A percentile compares a stretch with the other conserved stretches of the same genome.
Evolutionary conservation across 257 asterid genomes (phyloP).

Genomic region (Linderniella brevidens): DNA sequence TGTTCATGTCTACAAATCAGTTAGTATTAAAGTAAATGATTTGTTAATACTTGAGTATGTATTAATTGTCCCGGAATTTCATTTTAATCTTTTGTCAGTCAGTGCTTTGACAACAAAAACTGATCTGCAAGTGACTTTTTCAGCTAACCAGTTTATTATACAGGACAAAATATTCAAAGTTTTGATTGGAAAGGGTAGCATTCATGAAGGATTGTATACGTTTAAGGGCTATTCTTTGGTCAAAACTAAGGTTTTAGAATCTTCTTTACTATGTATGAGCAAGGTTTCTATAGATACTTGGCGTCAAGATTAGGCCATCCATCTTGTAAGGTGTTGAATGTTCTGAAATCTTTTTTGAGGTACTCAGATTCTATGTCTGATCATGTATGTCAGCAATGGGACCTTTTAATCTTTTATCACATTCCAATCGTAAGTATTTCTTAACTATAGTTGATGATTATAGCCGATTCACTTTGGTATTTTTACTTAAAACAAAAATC

Average conservation of each 20-base stretch:
- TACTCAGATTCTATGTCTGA: too few relatives aligned
- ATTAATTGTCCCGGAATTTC: not conserved
- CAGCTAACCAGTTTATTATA: too few relatives aligned
- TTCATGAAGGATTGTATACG: too few relatives aligned
- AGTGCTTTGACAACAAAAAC: not conserved
- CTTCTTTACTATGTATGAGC: too few relatives aligned
- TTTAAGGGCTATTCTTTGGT: too few relatives aligned
- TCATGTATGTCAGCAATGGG: not conserved
- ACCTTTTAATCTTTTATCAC: not conserved
- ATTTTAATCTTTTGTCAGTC: not conserved
- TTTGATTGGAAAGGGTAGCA: too few relatives aligned
- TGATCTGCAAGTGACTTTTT: not conserved
- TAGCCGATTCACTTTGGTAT: not conserved
- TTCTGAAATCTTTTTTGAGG: too few relatives aligned
- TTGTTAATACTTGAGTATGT: not conserved
- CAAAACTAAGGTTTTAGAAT: too few relatives aligned
- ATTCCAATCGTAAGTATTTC: not conserved
- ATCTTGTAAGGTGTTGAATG: too few relatives aligned
- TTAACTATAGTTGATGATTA: not conserved
- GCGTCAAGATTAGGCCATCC: too few relatives aligned
- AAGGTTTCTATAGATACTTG: too few relatives aligned
- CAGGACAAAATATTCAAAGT: too few relatives aligned
- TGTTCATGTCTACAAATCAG: not conserved
- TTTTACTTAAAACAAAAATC: not conserved
- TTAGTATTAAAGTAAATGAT: not conserved